Base-by-base conservation (phyloP, 2,329 filamentous ascomycete genomes). In the Thielaviopsis euricoi region DNA sequence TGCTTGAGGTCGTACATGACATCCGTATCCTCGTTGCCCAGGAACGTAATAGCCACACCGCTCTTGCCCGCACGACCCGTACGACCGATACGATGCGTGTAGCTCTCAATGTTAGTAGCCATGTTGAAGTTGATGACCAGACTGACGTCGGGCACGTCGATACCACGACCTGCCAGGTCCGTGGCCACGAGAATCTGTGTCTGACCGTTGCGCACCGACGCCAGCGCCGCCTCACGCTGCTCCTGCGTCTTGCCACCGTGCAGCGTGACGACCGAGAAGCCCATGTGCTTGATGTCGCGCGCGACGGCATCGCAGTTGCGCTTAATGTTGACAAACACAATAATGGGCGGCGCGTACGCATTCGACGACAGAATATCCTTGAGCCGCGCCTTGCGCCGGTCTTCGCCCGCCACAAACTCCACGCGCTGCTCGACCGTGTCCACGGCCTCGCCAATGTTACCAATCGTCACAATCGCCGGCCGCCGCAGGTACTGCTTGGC, bases 291-390 rank as follows among this genome's bases (percentile, higher is more conserved):
- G 75, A 98, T 93, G 67, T 97, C 91, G 61, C 88, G 81, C 2
- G 91, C 91, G 53, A 98, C 86, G 60, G 89, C 87, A 69, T 98
- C 93, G 74, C 91, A 97, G 74, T 97, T 97, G 65, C 90, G 87
- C 74, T 97, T 97, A 82, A 97, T 96, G 71, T 98, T 98, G 80
- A 98, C 93, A 69, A 98, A 98, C 62, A 98, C 90, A 65, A 98
- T 98, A 70, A 98, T 95, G 17, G 93, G 93, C 9, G 91, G 81
- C 7, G 80, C 76, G 71, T 90, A 97, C 63, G 89, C 85, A 64
- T 83, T 77, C 1, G 86, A 89, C 53, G 79, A 76, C 46, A 98
- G 81, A 61, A 98, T 93, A 66, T 97, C 89, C 64, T 84, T 80
- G n/a, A 98, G 82, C 2, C 93, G 86, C 73, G 94, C 94, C 82